These are phyloP conservation scores for Alternaria sp. DNA, from an alignment of 2,329 filamentous ascomycete species.

Conservation along the genomic window DNA sequence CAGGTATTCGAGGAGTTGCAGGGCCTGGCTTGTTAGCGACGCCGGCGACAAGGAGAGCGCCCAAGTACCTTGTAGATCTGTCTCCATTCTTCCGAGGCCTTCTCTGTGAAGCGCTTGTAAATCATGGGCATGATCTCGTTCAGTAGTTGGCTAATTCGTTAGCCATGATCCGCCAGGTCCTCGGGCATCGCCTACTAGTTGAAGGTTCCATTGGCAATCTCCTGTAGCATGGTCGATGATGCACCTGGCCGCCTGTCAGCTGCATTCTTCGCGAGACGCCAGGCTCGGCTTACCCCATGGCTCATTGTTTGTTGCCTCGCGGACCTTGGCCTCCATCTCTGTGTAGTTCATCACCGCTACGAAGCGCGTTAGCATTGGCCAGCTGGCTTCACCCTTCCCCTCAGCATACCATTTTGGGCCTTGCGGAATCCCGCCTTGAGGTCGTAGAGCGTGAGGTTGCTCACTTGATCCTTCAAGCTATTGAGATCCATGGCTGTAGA, in stretches of 20 bases:
- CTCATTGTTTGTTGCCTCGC: constrained; percentile 98
- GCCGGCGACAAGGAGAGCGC: neutral
- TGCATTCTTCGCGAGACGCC: constrained; percentile 49
- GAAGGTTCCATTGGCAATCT: constrained; percentile 97
- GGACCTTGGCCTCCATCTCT: constrained; percentile 75
- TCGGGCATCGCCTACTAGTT: constrained; percentile 77
- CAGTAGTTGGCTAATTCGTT: constrained; percentile 77
- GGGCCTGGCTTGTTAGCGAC: constrained; percentile 58
- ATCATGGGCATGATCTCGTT: constrained; percentile 99
- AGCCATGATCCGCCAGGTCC: constrained; percentile 18
- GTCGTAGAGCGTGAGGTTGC: constrained; percentile 93
- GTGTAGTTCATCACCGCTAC: constrained; percentile 97
- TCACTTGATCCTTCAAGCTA: constrained; percentile 84
- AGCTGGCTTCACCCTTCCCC: constrained; percentile 20
- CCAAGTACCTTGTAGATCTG: constrained; percentile 91
- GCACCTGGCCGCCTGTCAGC: constrained; percentile 60
- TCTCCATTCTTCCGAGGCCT: constrained; percentile 96
- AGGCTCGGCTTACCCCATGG: constrained; percentile 82
- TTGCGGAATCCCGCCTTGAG: constrained; percentile 94
- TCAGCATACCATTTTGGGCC: constrained; percentile 86
- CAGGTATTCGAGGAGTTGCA: constrained; percentile 95
- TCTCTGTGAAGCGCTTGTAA: constrained; percentile 98
- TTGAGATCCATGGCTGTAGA: constrained; percentile 78
- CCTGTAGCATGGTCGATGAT: constrained; percentile 90
- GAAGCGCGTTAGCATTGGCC: constrained; percentile 37